Base-by-base conservation (phyloP, 2,329 filamentous ascomycete species). In the Akanthomyces muscarius region DNA sequence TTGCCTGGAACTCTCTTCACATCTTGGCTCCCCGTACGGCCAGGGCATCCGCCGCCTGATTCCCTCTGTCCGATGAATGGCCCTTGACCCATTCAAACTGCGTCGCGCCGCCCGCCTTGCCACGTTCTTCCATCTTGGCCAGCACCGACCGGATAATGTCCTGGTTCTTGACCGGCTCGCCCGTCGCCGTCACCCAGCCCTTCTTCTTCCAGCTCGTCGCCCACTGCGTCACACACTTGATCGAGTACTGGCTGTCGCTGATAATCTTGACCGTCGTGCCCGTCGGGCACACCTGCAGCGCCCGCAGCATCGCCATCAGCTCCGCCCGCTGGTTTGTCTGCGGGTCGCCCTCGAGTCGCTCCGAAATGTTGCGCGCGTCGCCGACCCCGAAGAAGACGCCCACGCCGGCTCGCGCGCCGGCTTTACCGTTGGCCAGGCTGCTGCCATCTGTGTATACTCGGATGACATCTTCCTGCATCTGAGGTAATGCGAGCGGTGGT, bases 281-380 rank as follows among this genome's bases (percentile, higher is more conserved):
- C 18, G 84, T 76, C 0, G 90, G 88, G 2, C 88, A 86, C 52
- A 89, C 84, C 70, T 97, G 87, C 25, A 98, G 81, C 0, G 93
- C 93, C 63, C 93, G 89, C 36, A 91, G 80, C 66, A 98, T 89
- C 8, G 92, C 95, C 28, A 90, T 93, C 64, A 99, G 81, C 77
- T 99, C 95, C n/a, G 94, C 95, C 3, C 95, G 90, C 74, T 98
- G 92, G 73, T 99, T 99, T 0, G 95, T 98, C 76, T 98, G 95
- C 11, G 82, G 81, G 18, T 83, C 80, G 57, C 92, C 92, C 58
- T 81, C 76, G 2, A 97, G 83, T 4, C 87, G 86, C 75, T 96
- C 92, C 14, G 90, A 91, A 28, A 96, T 73, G 71, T 88, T 88
- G 66, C 86, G 81, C 33, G 76, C 66, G 70, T 89, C 87, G 2